These are phyloP conservation scores for Zymoseptoria pseudotritici DNA, from an alignment of 2,329 filamentous ascomycete genomes.

Conservation along the genomic window DNA sequence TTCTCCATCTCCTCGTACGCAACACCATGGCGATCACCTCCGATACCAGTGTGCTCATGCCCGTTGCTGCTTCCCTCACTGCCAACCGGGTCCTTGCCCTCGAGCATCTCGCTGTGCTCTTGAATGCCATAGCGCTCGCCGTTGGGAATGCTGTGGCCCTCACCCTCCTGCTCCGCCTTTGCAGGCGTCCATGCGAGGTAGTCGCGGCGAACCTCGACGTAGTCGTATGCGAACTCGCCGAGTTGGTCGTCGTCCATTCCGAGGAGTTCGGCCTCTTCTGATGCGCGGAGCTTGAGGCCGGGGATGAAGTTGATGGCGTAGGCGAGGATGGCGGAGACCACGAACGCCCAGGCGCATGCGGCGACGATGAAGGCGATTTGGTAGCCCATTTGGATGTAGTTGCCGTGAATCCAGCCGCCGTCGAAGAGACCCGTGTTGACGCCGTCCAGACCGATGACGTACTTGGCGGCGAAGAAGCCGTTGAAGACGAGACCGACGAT, in stretches of 20 bases:
- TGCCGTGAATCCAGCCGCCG: conserved; percentile 69
- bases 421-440: conserved; percentile 52
- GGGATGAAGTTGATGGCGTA: conserved; percentile 68
- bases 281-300: conserved; percentile 70
- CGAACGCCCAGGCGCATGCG: conserved; percentile 60
- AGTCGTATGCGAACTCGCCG: conserved; percentile 84
- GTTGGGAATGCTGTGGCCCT: conserved; percentile 56
- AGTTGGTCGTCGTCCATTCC: conserved; percentile 89
- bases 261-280: conserved; percentile 73
- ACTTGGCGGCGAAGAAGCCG: conserved; percentile 61
- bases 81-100: conserved; percentile 46
- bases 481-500: conserved; percentile 75
- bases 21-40: conserved; percentile 46
- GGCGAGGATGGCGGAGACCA: conserved; percentile 65
- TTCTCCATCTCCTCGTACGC: conserved; percentile 40
- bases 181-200: conserved; percentile 82
- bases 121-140: conserved; percentile 52
- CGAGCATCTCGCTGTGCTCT: conserved; percentile 60
- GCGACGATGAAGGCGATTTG: conserved; percentile 71
- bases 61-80: conserved; percentile 32
- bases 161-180: conserved; percentile 54
- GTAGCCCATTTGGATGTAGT: conserved; percentile 68
- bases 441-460: conserved; percentile 67
- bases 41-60: conserved; percentile 42
- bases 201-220: conserved; percentile 80